A percentile compares a stretch with the other conserved stretches of the same genome.
Conservation (phyloP, 1,139 yeast genomes). For the Yamadazyma buinensis region DNA sequence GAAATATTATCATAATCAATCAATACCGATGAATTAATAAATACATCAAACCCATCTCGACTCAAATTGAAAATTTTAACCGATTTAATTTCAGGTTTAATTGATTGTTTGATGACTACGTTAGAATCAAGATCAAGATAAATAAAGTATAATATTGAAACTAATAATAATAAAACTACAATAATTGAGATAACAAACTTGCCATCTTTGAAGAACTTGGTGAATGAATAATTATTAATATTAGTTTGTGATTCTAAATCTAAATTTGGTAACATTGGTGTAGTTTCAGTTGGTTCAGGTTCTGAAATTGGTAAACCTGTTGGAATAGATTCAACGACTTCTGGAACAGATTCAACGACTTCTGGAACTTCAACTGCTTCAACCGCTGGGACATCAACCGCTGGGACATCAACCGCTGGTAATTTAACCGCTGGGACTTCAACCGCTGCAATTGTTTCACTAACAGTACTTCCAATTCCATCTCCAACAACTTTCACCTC, state of each 20-base stretch:
- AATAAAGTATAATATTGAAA: conserved; percentile 16
- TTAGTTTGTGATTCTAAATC: conserved; percentile 6
- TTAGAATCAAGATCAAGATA: conserved; percentile 14
- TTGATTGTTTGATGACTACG: conserved; percentile 17
- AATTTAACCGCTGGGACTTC: neutral
- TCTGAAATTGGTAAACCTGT: neutral
- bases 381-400: neutral
- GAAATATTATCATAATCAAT: conserved; percentile 24
- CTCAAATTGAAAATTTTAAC: conserved; percentile 19
- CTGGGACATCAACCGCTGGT: neutral
- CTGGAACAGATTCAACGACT: neutral
- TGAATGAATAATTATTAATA: too few relatives aligned
- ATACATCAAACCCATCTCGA: conserved; percentile 21
- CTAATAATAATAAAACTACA: conserved; percentile 13
- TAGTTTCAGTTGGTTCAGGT: conserved; percentile 3
- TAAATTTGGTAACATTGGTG: conserved; percentile 3
- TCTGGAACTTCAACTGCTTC: neutral
- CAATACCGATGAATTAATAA: conserved; percentile 21
- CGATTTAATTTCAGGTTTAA: conserved; percentile 17
- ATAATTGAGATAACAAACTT: conserved; percentile 13
- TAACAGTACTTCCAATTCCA: too few relatives aligned
- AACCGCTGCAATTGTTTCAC: neutral
- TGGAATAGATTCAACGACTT: neutral
- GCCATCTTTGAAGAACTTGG: too few relatives aligned
- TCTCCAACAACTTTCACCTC: too few relatives aligned